phyloP scores from a whole-genome alignment of 2,329 filamentous ascomycete genomes.

The Fusarium nelsonii region DNA sequence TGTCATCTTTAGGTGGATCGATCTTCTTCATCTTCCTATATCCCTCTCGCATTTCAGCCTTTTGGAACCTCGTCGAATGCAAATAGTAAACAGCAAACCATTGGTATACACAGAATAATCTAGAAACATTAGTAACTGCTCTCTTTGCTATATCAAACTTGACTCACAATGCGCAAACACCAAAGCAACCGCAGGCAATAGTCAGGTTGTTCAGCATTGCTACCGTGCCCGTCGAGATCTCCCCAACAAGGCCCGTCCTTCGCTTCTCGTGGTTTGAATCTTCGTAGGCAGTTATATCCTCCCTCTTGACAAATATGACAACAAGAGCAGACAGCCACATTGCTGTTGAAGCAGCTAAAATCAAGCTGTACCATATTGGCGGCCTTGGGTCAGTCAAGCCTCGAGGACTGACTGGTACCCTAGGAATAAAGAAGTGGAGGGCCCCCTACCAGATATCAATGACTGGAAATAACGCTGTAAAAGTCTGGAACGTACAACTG shows the following conservation, averaged over 20 bases:
- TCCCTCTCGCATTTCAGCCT: constrained; percentile 25
- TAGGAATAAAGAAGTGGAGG: constrained; percentile 23
- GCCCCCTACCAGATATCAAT: constrained; percentile 7
- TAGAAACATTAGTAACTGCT: not conserved
- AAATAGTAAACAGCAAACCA: constrained; percentile 27
- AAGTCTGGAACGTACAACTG: constrained; percentile 7
- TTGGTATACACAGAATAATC: constrained; percentile 29
- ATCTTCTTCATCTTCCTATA: constrained; percentile 29
- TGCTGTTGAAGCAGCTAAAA: constrained; percentile 18
- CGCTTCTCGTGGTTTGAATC: constrained; percentile 12
- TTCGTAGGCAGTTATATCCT: constrained; percentile 4
- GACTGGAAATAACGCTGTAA: accelerated
- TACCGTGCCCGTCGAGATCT: constrained; percentile 15
- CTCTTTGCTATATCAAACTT: accelerated
- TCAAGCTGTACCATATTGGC: constrained; percentile 21
- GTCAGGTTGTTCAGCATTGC: constrained; percentile 29
- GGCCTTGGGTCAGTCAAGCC: constrained; percentile 11
- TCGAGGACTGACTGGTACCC: constrained; percentile 14
- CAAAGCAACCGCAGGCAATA: constrained; percentile 36
- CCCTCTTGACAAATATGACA: constrained; percentile 23
- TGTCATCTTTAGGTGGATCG: constrained; percentile 1
- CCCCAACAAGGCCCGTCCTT: constrained; percentile 1
- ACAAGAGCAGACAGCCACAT: constrained; percentile 27
- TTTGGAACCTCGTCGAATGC: constrained; percentile 19
- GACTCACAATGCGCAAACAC: constrained; percentile 34